These are phyloP conservation scores for Pharnaceum exiguum DNA, from an alignment of 148 eudicot species.

Conservation along the genomic window DNA sequence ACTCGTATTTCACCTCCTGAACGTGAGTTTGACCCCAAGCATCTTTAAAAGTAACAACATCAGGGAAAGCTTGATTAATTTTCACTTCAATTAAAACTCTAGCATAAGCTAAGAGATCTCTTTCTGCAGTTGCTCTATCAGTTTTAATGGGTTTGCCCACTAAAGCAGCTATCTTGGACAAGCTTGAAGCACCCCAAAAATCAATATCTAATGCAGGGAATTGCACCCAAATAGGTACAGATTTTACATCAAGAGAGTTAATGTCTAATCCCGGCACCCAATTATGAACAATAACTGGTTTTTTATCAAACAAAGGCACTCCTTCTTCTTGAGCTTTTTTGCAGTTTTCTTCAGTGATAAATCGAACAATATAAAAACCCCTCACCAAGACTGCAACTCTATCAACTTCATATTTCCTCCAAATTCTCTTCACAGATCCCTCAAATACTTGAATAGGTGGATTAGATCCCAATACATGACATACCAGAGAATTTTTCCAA, in stretches of 20 bases:
- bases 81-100: not conserved
- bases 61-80: not conserved
- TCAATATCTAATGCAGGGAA: not conserved
- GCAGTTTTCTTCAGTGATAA: not conserved
- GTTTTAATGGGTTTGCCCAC: not conserved
- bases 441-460: not conserved
- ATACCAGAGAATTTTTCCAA: not conserved
- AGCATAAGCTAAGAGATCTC: not conserved
- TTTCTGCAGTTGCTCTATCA: not conserved
- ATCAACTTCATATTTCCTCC: not conserved
- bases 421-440: not conserved
- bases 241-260: not conserved
- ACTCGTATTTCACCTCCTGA: not conserved
- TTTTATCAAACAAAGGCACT: not conserved
- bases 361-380: not conserved
- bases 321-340: not conserved
- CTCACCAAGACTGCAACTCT: not conserved
- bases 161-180: not conserved
- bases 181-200: not conserved
- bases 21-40: not conserved
- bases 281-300: not conserved
- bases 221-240: not conserved
- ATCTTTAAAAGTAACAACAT: not conserved
- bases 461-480: not conserved
- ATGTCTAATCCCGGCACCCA: not conserved